These are phyloP conservation scores for Hyphopichia fennica DNA, from an alignment of 1,139 yeast genomes.

Conservation along the genomic window DNA sequence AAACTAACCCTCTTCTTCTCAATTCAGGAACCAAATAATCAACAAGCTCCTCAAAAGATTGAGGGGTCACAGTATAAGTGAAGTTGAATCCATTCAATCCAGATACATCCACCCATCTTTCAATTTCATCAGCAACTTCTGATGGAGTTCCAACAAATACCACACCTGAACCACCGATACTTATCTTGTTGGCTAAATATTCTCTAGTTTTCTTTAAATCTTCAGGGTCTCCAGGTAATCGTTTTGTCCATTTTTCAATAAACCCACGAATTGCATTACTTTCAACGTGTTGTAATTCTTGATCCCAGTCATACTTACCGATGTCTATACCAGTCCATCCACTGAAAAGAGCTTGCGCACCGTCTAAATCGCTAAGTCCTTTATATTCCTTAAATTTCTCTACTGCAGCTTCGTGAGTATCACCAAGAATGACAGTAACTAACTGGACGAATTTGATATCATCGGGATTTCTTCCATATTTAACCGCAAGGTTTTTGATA, in stretches of 20 bases:
- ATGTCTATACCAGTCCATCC: slow-evolving; percentile 41
- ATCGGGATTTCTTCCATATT: slow-evolving; percentile 33
- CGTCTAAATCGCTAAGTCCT: slow-evolving; percentile 36
- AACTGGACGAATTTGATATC: slow-evolving; percentile 35
- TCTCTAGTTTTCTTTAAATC: slow-evolving; percentile 24
- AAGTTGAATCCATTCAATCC: slow-evolving; percentile 32
- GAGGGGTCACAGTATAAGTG: slow-evolving; percentile 27
- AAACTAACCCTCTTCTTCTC: slow-evolving; percentile 23
- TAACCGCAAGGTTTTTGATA: slow-evolving; percentile 26
- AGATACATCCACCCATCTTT: slow-evolving; percentile 29
- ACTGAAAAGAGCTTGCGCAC: slow-evolving; percentile 37
- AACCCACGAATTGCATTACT: slow-evolving; percentile 31
- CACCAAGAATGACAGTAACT: slow-evolving; percentile 32
- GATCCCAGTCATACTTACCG: slow-evolving; percentile 26
- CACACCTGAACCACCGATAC: slow-evolving; percentile 31
- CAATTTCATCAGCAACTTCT: slow-evolving; percentile 29
- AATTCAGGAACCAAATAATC: slow-evolving; percentile 26
- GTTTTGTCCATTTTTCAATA: slow-evolving; percentile 31
- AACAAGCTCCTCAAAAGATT: slow-evolving; percentile 27
- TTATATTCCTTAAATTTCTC: slow-evolving; percentile 28
- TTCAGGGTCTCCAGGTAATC: slow-evolving; percentile 25
- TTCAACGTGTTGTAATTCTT: slow-evolving; percentile 26
- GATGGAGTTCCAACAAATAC: slow-evolving; percentile 23
- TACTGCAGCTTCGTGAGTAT: slow-evolving; percentile 35
- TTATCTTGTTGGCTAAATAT: slow-evolving; percentile 25